Conservation (phyloP, 768 basidiomycete species). For the Pisolithus sp. region DNA sequence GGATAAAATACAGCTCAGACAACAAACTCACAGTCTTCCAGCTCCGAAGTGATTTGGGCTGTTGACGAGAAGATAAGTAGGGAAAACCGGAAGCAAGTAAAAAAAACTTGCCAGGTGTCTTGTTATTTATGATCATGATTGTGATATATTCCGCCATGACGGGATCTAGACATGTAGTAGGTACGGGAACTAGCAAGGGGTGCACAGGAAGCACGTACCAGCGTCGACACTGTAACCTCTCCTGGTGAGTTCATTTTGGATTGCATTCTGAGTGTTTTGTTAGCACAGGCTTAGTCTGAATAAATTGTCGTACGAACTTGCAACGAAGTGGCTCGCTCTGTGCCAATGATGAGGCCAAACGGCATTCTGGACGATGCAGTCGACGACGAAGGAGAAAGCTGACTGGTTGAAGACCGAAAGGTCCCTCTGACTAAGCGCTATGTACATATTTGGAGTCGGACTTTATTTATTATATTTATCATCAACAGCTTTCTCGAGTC, state of each 20-base stretch:
- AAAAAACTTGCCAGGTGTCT: slow-evolving; percentile 57
- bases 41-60: slow-evolving; percentile 85
- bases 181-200: slow-evolving; percentile 3
- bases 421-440: slow-evolving; percentile 22
- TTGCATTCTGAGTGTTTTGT: slow-evolving; percentile 48
- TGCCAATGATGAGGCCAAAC: slow-evolving; percentile 73
- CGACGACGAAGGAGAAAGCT: slow-evolving; percentile 16
- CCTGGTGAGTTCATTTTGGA: slow-evolving; percentile 74
- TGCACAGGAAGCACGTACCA: slow-evolving; percentile 40
- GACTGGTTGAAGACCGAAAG: slow-evolving; percentile 7
- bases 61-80: slow-evolving; percentile 4
- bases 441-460: slow-evolving; percentile 1
- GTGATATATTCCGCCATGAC: slow-evolving; percentile 95
- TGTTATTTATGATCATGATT: slow-evolving; percentile 93
- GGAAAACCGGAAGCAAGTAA: slow-evolving; percentile 5
- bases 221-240: slow-evolving; percentile 70
- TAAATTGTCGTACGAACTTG: slow-evolving; percentile 42
- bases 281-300: background rate
- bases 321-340: slow-evolving; percentile 65
- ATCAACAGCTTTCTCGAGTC: too few relatives aligned
- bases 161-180: slow-evolving; percentile 45
- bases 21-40: slow-evolving; percentile 62
- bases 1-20: background rate
- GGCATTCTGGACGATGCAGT: slow-evolving; percentile 39
- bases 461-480: background rate